Percentiles rank a stretch among this genome's conserved stretches.
Evolutionary conservation across 1,284 basidiomycete genomes (phyloP).

Genomic region (Afroboletus lepidellus): DNA sequence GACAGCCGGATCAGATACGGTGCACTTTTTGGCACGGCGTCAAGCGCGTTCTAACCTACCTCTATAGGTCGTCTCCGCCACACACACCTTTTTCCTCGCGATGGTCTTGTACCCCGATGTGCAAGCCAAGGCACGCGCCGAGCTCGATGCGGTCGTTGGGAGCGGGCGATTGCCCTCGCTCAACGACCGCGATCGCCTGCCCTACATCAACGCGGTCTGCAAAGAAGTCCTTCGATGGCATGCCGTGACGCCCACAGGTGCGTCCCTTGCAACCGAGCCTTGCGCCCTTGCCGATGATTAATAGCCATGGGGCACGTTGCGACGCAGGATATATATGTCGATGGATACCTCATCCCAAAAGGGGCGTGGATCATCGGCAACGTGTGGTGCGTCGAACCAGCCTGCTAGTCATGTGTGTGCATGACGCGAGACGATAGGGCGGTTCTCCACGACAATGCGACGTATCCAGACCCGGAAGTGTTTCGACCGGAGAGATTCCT

Average conservation of each 20-base stretch:
- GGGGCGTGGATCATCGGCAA: conserved; percentile 30
- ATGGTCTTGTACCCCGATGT: not conserved
- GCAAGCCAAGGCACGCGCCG: not conserved
- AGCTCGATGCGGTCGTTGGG: conserved; percentile 16
- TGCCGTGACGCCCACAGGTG: conserved; percentile 15
- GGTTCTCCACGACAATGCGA: conserved; percentile 14
- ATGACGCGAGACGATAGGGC: conserved; percentile 15
- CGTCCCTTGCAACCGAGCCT: not conserved
- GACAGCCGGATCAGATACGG: conserved; percentile 28
- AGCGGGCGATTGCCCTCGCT: conserved; percentile 19
- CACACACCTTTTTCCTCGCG: too few relatives aligned
- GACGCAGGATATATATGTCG: conserved; percentile 36
- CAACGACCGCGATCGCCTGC: conserved; percentile 19
- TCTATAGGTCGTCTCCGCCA: too few relatives aligned
- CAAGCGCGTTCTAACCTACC: too few relatives aligned
- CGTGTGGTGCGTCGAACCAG: not conserved
- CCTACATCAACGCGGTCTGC: conserved; percentile 26
- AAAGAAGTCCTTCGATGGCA: conserved; percentile 31
- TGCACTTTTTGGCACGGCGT: not conserved
- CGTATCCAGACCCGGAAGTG: conserved; percentile 19
- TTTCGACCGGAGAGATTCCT: conserved; percentile 30
- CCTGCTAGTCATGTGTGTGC: too few relatives aligned
- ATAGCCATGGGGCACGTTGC: conserved; percentile 37
- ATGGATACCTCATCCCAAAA: conserved; percentile 41
- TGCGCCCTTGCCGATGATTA: conserved; percentile 4